Conservation (phyloP, 805 yeast species). For the Clavispora phyllophila region DNA sequence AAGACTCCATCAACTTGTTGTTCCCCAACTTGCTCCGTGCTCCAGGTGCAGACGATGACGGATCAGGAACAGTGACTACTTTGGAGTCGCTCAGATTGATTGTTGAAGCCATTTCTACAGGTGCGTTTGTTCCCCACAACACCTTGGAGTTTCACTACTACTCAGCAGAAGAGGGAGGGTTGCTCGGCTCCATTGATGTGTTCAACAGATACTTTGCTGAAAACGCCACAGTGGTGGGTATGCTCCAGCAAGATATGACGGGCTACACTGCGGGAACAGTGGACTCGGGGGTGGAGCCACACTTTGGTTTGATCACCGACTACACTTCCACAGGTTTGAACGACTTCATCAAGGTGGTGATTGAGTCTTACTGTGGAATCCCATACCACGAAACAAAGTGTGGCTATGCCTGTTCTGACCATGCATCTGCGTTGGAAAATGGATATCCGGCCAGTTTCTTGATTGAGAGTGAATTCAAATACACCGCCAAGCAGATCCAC, state of each 20-base stretch:
- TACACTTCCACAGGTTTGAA: constrained; percentile 53
- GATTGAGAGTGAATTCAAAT: constrained; percentile 67
- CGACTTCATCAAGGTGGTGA: constrained; percentile 55
- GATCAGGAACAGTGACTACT: constrained; percentile 78
- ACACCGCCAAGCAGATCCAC: constrained; percentile 69
- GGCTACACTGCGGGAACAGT: constrained; percentile 59
- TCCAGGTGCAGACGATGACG: constrained; percentile 96
- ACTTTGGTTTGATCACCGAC: constrained; percentile 79
- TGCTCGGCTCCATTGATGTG: constrained; percentile 79
- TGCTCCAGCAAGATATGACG: constrained; percentile 95
- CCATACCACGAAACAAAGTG: constrained; percentile 72
- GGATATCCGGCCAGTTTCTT: constrained; percentile 86
- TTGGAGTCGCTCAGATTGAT: constrained; percentile 71
- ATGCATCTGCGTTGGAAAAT: constrained; percentile 73
- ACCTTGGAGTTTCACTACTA: constrained; percentile 91
- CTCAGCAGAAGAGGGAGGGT: constrained; percentile 92
- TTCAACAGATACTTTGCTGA: constrained; percentile 48
- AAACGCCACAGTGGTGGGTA: constrained; percentile 58
- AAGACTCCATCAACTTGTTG: constrained; percentile 73
- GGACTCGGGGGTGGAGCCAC: constrained; percentile 50
- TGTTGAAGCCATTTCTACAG: constrained; percentile 27
- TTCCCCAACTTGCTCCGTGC: constrained; percentile 66
- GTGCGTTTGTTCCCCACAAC: constrained; percentile 52
- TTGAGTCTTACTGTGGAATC: constrained; percentile 59
- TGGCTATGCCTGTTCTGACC: constrained; percentile 94